Base-by-base conservation (phyloP, 805 yeast species). In the Kodamaea leandrae region DNA sequence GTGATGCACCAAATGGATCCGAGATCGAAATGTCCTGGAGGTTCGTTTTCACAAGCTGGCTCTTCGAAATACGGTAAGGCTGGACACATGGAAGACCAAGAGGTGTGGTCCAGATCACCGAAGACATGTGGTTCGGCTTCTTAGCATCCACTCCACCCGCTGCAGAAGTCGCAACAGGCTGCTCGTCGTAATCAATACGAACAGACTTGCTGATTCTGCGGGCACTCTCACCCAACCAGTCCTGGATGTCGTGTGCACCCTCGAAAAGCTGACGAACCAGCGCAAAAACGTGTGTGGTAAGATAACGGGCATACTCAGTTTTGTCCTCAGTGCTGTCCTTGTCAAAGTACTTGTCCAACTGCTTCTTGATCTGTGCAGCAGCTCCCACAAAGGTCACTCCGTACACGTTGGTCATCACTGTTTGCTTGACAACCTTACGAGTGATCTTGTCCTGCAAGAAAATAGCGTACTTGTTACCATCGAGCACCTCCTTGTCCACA, bases 61-160 rank as follows among this genome's bases (percentile, higher is more conserved):
- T 78, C 50, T 77, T 77, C 33, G 73, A 66, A 20, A 80, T 76
- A 52, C 99, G 76, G 58, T 93, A 93, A 1, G 99, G 99, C 61
- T 93, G 99, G 14, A 93, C 99, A 58, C 95, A 89, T 2, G 98
- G 96, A 46, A 93, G 70, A 3, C 96, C 96, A 28, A 91, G 64
- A 1, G 99, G 98, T 0, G 98, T 84, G 0, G 99, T 93, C 99
- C 99, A 93, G 51, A 93, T 88, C 6, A 93, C 96, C 4, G 95
- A 79, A 1, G 96, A 80, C 75, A 87, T 77, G 54, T 78, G 83
- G 43, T 77, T 80, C 4, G 83, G 83, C 36, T 72, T 72, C 14
- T 46, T 46, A 12, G 57, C 54, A 19, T 52, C 46, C 32, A 63
- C 70, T 18, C 39, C 33, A 2, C 36, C 25, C n/a, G n/a, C n/a